Conservation (phyloP, 192 early-diverging fungal genomes). For the Backusella tuberculispora region DNA sequence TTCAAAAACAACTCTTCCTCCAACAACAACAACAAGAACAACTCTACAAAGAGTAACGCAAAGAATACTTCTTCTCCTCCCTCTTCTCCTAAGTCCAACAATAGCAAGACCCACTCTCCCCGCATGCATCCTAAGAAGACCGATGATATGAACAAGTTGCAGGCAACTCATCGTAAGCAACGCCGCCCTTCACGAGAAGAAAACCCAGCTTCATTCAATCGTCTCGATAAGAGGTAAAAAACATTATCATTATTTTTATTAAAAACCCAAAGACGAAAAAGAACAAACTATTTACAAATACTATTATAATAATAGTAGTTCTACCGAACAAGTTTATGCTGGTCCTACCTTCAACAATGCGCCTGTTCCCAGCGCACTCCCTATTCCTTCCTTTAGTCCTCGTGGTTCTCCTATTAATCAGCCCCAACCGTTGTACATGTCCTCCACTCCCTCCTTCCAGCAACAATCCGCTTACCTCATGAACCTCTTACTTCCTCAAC, state of each 20-base stretch:
- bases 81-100: not conserved
- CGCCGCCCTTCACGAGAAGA: not conserved
- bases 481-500: constrained; percentile 14
- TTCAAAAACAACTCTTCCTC: not conserved
- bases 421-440: constrained; percentile 30
- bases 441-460: constrained; percentile 27
- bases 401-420: constrained; percentile 26
- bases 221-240: constrained; percentile 13
- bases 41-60: not conserved
- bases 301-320: not conserved
- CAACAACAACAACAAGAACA: not conserved
- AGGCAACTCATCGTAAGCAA: constrained; percentile 6
- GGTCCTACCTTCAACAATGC: constrained; percentile 62
- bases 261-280: not conserved
- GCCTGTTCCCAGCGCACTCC: constrained; percentile 54
- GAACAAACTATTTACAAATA: not conserved
- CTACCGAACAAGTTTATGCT: constrained; percentile 44
- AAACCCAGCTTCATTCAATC: not conserved
- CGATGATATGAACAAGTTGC: constrained; percentile 12
- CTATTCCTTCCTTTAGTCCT: constrained; percentile 52
- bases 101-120: not conserved
- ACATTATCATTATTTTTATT: not conserved
- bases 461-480: constrained; percentile 27
- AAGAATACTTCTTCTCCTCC: not conserved
- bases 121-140: constrained; percentile 16